Evolutionary conservation across 768 basidiomycete species (phyloP).

Genomic region (Gyrodon lividus): DNA sequence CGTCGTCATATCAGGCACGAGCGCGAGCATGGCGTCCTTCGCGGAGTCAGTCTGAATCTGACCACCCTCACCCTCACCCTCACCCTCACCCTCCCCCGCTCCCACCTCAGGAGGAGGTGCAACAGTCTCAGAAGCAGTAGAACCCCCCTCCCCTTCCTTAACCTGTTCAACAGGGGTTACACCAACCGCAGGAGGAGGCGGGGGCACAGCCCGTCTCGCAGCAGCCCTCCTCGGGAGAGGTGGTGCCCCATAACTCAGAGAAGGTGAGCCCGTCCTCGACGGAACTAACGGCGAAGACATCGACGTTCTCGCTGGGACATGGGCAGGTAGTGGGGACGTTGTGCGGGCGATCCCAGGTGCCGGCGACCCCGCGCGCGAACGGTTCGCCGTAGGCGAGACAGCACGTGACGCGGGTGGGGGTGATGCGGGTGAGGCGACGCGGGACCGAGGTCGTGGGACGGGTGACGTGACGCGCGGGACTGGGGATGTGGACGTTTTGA

Average conservation of each 20-base stretch:
- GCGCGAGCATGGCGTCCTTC: not conserved
- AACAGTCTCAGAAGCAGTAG: not conserved
- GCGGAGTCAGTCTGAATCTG: not conserved
- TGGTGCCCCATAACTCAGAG: constrained; percentile 35
- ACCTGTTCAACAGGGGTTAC: not conserved
- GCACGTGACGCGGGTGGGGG: constrained; percentile 35
- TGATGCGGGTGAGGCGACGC: constrained; percentile 22
- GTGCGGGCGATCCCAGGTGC: constrained; percentile 11
- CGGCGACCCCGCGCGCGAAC: constrained; percentile 28
- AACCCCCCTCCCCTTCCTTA: constrained; percentile 5
- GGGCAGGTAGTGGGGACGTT: constrained; percentile 13
- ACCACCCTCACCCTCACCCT: not conserved
- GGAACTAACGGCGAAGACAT: constrained; percentile 32
- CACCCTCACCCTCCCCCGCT: not conserved
- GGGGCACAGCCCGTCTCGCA: constrained; percentile 40
- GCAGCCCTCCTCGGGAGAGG: constrained; percentile 69
- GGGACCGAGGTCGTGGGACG: constrained; percentile 35
- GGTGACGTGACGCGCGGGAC: constrained; percentile 22
- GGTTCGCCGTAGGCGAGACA: constrained; percentile 19
- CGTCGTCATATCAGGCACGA: not conserved
- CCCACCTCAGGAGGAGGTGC: not conserved
- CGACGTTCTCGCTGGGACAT: constrained; percentile 17
- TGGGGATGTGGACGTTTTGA: constrained; percentile 30
- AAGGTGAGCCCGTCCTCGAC: constrained; percentile 39
- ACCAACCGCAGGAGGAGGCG: constrained; percentile 19